A percentile compares a stretch with the other conserved stretches of the same genome.
phyloP scores from a whole-genome alignment of 305 asterid genomes.

The Fraxinus floribunda region DNA sequence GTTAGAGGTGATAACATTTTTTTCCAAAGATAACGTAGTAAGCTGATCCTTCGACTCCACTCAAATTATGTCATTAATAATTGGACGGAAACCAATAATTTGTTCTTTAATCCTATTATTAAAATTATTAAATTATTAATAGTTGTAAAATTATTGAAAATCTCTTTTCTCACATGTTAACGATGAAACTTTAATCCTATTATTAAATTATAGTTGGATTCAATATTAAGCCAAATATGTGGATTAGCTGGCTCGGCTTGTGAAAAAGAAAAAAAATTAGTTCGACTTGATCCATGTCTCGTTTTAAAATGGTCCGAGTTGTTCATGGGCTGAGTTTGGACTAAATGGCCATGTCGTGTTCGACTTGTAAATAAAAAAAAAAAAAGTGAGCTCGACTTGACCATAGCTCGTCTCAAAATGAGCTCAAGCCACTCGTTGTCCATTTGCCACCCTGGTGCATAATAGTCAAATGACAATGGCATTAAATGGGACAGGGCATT shows the following conservation, averaged over 20 bases:
- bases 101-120: neutral
- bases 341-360: neutral
- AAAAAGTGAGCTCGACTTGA: neutral
- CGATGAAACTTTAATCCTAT: neutral
- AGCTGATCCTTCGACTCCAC: neutral
- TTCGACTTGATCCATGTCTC: neutral
- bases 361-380: no score
- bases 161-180: neutral
- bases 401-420: neutral
- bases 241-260: neutral
- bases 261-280: no score
- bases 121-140: no score
- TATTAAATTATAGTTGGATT: neutral
- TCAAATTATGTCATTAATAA: neutral
- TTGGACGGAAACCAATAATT: neutral
- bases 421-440: neutral
- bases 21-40: neutral
- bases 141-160: no score
- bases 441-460: neutral
- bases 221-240: neutral
- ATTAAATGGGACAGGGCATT: neutral
- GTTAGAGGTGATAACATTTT: neutral
- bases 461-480: neutral
- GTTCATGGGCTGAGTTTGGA: neutral
- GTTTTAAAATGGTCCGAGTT: no score